phyloP scores from a whole-genome alignment of 495 filamentous ascomycete genomes.

The Beverwykella pulmonaria region DNA sequence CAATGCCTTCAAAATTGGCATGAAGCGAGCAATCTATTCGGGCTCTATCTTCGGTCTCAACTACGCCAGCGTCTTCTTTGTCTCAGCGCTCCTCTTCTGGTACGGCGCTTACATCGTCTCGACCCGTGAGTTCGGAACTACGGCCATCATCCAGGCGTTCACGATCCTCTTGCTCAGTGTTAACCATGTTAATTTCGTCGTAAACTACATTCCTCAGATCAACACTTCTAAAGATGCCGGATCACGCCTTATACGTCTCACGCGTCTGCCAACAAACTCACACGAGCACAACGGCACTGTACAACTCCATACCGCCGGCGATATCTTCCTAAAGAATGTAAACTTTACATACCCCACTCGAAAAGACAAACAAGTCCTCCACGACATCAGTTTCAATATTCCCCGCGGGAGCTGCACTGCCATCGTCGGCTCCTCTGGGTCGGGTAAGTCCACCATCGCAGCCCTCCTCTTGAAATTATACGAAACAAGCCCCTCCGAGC shows the following conservation, averaged over 20 bases:
- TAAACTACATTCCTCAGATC: constrained; percentile 79
- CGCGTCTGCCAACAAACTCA: constrained; percentile 60
- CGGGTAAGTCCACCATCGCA: constrained; percentile 85
- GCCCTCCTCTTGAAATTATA: constrained; percentile 74
- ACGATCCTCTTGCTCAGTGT: constrained; percentile 83
- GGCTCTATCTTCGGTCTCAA: constrained; percentile 77
- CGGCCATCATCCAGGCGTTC: constrained; percentile 70
- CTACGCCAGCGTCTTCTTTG: constrained; percentile 69
- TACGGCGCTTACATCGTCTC: constrained; percentile 70
- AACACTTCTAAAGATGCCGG: constrained; percentile 72
- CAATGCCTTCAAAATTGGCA: constrained; percentile 56
- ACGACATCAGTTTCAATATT: constrained; percentile 63
- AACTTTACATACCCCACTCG: constrained; percentile 71
- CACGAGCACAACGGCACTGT: constrained; percentile 62
- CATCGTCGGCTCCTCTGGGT: constrained; percentile 81
- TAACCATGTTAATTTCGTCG: constrained; percentile 66
- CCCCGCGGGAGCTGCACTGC: constrained; percentile 64
- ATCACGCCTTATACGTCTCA: constrained; percentile 71
- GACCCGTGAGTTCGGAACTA: constrained; percentile 50
- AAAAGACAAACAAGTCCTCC: constrained; percentile 56
- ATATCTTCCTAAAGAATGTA: constrained; percentile 62
- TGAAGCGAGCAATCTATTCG: constrained; percentile 62
- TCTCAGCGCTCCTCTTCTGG: constrained; percentile 82
- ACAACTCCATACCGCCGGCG: constrained; percentile 55
- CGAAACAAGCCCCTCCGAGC: constrained; percentile 38